These are phyloP conservation scores for Arabidopsis arenosa DNA, from an alignment of 345 rosid species.

Conservation along the genomic window DNA sequence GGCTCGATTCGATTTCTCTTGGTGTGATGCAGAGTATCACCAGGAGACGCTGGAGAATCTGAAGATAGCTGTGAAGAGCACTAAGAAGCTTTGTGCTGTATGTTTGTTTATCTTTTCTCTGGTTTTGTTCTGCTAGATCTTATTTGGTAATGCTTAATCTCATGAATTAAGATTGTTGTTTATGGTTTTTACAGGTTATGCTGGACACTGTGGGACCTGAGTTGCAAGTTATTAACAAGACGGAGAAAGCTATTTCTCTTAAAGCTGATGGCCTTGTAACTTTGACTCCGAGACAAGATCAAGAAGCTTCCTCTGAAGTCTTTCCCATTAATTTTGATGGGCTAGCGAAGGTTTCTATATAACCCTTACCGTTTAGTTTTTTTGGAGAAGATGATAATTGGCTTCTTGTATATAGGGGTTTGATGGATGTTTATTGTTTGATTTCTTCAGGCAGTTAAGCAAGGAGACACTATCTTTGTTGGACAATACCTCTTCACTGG, in stretches of 20 bases:
- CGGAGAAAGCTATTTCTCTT: constrained; percentile 73
- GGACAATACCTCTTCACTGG: constrained; percentile 95
- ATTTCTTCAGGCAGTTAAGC: constrained; percentile 73
- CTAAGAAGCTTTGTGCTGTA: constrained; percentile 92
- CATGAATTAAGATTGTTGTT: constrained; percentile 9
- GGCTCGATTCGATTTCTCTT: constrained; percentile 92
- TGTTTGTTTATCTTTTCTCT: constrained; percentile 21
- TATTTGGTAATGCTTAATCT: neutral
- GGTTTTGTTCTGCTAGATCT: neutral
- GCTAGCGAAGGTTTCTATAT: constrained; percentile 67
- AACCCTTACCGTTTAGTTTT: neutral
- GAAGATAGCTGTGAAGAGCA: constrained; percentile 68
- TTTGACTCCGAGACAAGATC: constrained; percentile 71
- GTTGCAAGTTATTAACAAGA: constrained; percentile 81
- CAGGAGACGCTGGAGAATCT: constrained; percentile 82
- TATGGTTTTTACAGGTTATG: constrained; percentile 70
- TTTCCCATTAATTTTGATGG: constrained; percentile 90
- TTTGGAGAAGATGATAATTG: neutral
- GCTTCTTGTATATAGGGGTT: neutral
- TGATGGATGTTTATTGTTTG: constrained; percentile 30
- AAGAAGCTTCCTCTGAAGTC: constrained; percentile 76
- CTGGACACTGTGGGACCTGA: constrained; percentile 92
- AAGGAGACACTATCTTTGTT: constrained; percentile 87
- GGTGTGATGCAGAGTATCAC: constrained; percentile 76
- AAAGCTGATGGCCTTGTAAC: constrained; percentile 70